Percentiles rank a stretch among this genome's conserved stretches.
phyloP scores from a whole-genome alignment of 208 protist genomes.

The Trypanosomatidae sp. region DNA sequence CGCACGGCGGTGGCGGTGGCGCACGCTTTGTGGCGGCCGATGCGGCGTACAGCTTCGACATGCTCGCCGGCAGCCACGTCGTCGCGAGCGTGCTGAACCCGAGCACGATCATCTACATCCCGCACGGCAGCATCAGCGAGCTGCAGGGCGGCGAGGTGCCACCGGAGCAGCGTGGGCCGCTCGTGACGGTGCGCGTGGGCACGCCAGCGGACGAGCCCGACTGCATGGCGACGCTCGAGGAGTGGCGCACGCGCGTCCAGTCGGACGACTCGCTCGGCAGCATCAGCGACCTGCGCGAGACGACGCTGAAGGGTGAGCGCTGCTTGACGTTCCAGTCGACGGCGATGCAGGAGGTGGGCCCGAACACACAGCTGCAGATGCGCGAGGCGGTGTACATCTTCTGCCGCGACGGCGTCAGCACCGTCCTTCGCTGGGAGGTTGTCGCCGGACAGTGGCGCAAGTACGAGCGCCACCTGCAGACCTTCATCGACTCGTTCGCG shows the following conservation, averaged over 20 bases:
- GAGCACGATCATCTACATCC: conserved; percentile 52
- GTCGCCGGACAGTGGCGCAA: conserved; percentile 31
- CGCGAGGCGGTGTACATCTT: conserved; percentile 58
- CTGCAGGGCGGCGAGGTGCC: conserved; percentile 7
- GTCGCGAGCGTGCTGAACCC: conserved; percentile 54
- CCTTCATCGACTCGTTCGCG: conserved; percentile 57
- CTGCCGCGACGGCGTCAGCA: conserved; percentile 39
- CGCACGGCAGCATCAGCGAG: conserved; percentile 26
- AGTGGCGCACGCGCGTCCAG: conserved; percentile 47
- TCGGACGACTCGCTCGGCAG: conserved; percentile 25
- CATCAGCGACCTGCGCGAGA: conserved; percentile 30
- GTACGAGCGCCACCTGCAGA: conserved; percentile 44
- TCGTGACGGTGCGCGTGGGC: conserved; percentile 56
- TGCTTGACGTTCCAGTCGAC: conserved; percentile 62
- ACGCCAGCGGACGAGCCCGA: conserved; percentile 52
- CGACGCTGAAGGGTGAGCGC: conserved; percentile 16
- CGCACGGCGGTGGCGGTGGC: conserved; percentile 16
- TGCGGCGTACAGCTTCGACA: conserved; percentile 44
- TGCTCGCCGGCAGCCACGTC: conserved; percentile 29
- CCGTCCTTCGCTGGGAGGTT: conserved; percentile 60
- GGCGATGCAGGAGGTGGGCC: conserved; percentile 64
- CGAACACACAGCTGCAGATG: conserved; percentile 39
- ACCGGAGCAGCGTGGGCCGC: conserved; percentile 33
- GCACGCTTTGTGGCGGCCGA: conserved; percentile 32
- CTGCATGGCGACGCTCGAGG: conserved; percentile 43